Base-by-base conservation (phyloP, 2,329 filamentous ascomycete genomes). In the Myrmaecium sp. region DNA sequence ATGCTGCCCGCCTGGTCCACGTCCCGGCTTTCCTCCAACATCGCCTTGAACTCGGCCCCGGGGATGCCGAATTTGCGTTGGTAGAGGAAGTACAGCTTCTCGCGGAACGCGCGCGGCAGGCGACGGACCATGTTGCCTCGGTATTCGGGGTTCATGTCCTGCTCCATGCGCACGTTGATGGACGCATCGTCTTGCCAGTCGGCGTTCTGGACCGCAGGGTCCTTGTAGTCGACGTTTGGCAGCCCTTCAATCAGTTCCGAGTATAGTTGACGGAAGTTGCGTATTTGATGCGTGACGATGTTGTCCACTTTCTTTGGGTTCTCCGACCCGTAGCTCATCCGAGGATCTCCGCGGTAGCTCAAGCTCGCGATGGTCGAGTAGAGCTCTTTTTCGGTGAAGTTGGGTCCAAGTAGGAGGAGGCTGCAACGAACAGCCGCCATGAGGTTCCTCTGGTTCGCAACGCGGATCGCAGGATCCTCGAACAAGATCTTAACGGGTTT, bases 401-500 rank as follows among this genome's bases (percentile, higher is more conserved):
- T 61, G 1, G 74, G 69, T 0, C 84, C 84, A 1, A 98, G 65
- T 14, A 98, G 69, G 1, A 98, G 65, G 1, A 98, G 66, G 0
- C 89, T 82, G 3, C 84, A 86, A 31, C 89, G 79, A 4, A 95
- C 63, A 3, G 91, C 91, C 6, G 86, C 86, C 22, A 95, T 67
- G 11, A 98, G 66, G 49, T 98, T 98, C 51, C 91, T 76, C 52
- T 98, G 89, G 51, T 98, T 95, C 4, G 86, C 82, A 17, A 95
- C 69, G 17, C 89, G 80, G 21, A 98, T 83, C 26, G 74, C 74
- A 1, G 89, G 81, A 43, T 98, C 81, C 48, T 98, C 89, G 26
- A 84, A 76, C 11, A 98, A 66, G 38, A 98, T 95, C 59, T 98
- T 95, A 52, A 93, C 89, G 2, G 89, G 89, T 50, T 98, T 98